Conservation (phyloP, 352 stramenopile species). For the Pythium angustatum region DNA sequence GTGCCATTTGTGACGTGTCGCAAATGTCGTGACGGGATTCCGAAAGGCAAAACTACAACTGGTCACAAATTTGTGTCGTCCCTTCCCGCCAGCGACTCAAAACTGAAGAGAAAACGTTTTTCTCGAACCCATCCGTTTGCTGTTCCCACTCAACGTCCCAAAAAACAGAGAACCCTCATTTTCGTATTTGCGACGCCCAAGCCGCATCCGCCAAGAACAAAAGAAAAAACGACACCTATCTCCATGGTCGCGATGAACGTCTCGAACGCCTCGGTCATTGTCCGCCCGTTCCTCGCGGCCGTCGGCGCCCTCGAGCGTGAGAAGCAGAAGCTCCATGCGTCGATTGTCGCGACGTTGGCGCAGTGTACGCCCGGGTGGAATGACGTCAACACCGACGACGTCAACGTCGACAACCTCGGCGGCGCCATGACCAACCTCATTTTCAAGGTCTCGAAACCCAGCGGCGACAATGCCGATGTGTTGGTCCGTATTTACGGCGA, state of each 20-base stretch:
- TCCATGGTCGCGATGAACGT: conserved; percentile 35
- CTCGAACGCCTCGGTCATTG: conserved; percentile 45
- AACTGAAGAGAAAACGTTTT: neutral
- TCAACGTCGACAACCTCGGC: conserved; percentile 67
- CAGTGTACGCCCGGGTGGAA: conserved; percentile 62
- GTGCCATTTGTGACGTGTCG: conserved; percentile 20
- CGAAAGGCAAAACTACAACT: conserved; percentile 1
- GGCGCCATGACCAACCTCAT: conserved; percentile 89
- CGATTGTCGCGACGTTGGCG: conserved; percentile 56
- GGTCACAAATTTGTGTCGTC: neutral
- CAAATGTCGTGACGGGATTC: conserved; percentile 16
- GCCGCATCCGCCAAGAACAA: too few relatives aligned
- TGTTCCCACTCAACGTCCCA: neutral
- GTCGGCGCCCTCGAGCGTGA: conserved; percentile 59
- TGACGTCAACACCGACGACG: conserved; percentile 49
- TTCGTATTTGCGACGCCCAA: conserved; percentile 8
- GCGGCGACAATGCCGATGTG: conserved; percentile 59
- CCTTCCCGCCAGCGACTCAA: conserved; percentile 9
- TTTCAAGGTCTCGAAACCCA: conserved; percentile 73
- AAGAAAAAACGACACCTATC: too few relatives aligned
- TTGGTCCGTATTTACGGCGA: conserved; percentile 82
- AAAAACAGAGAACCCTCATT: conserved; percentile 9
- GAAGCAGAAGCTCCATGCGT: conserved; percentile 70
- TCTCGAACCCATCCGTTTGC: conserved; percentile 12
- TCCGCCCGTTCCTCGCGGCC: conserved; percentile 56